Percentiles rank a stretch among this genome's conserved stretches.
Evolutionary conservation across 1,284 basidiomycete species (phyloP).

Genomic region (Volvariella surrecta): DNA sequence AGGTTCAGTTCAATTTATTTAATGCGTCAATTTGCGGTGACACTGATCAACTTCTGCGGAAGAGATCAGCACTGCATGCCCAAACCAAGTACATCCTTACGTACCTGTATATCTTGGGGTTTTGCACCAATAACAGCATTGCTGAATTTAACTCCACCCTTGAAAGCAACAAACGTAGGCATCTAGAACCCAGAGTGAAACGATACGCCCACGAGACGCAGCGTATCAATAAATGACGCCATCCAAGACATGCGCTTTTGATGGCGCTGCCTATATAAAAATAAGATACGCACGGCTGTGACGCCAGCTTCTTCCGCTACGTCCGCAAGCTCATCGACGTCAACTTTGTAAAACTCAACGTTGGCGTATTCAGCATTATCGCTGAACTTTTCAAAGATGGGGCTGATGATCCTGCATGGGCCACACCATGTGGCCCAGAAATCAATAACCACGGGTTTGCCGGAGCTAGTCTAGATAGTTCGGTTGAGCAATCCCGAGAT

Average conservation of each 20-base stretch:
- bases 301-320: conserved; percentile 63
- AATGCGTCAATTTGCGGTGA: no score
- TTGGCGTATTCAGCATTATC: conserved; percentile 19
- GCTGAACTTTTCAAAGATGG: conserved; percentile 71
- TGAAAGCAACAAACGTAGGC: conserved; percentile 31
- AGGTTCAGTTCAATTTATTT: no score
- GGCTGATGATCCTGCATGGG: conserved; percentile 73
- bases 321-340: conserved; percentile 55
- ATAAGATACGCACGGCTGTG: conserved; percentile 43
- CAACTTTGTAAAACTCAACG: conserved; percentile 71
- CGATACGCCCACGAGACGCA: no score
- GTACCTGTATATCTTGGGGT: conserved; percentile 19
- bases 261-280: background rate
- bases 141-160: conserved; percentile 25
- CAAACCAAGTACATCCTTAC: no score
- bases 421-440: conserved; percentile 74
- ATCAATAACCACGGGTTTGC: conserved; percentile 61
- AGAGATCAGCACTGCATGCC: no score
- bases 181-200: conserved; percentile 19
- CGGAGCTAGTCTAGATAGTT: conserved; percentile 43
- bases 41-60: no score
- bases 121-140: conserved; percentile 25
- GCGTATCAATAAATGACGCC: background rate
- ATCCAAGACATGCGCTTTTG: background rate
- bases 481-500: background rate